Conservation (phyloP, 2,329 filamentous ascomycete genomes). For the Sporothrix dimorphospora region DNA sequence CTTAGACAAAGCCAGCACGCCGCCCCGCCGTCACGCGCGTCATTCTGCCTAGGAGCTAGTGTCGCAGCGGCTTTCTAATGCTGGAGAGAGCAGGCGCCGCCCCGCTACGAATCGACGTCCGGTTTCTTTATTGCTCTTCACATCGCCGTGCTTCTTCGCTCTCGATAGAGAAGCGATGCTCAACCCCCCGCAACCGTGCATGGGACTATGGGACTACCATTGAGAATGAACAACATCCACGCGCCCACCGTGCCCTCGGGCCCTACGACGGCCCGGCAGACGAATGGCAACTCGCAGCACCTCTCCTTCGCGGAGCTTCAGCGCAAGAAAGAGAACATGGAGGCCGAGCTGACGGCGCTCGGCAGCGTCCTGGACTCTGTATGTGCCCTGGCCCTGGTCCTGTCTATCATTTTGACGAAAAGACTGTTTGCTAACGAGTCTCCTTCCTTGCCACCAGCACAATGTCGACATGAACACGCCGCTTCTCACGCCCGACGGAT, state of each 20-base stretch:
- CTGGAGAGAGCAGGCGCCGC: neutral
- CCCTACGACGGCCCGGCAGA: constrained; percentile 63
- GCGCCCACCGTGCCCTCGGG: constrained; percentile 71
- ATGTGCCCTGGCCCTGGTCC: constrained; percentile 38
- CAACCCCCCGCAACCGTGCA: neutral
- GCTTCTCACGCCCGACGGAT: constrained; percentile 86
- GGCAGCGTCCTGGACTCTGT: constrained; percentile 88
- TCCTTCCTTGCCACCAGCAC: constrained; percentile 66
- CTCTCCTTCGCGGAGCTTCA: constrained; percentile 80
- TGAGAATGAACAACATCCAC: constrained; percentile 60
- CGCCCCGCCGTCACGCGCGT: constrained; percentile 28
- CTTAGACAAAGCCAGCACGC: neutral
- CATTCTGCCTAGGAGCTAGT: constrained; percentile 29
- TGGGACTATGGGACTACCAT: constrained; percentile 41
- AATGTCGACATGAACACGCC: constrained; percentile 89
- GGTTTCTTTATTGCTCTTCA: neutral
- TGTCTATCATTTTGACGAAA: constrained; percentile 27
- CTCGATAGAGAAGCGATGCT: neutral
- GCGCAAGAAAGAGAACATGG: constrained; percentile 79
- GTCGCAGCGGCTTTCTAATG: constrained; percentile 9
- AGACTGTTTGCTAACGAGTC: neutral
- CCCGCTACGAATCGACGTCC: neutral
- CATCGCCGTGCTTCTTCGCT: neutral
- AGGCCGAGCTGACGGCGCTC: constrained; percentile 83
- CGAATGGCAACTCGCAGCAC: constrained; percentile 65